Conservation (phyloP, 495 filamentous ascomycete genomes). For the Aspergillus homomorphus region DNA sequence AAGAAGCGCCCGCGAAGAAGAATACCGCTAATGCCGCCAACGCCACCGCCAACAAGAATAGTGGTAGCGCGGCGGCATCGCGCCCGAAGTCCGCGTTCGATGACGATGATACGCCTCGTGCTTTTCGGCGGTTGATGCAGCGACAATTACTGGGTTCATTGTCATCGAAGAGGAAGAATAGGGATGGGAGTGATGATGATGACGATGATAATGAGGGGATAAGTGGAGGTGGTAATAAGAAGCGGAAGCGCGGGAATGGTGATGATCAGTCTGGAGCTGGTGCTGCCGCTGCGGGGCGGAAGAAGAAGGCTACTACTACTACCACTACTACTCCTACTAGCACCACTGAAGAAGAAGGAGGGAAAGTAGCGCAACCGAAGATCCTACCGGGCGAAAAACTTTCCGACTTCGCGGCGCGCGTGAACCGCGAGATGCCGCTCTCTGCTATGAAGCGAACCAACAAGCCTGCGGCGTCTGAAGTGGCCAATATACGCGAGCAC, state of each 20-base stretch:
- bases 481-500: constrained; percentile 46
- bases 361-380: constrained; percentile 39
- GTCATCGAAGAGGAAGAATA: background rate
- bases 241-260: constrained; percentile 34
- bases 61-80: constrained; percentile 31
- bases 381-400: constrained; percentile 82
- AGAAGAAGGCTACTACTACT: constrained; percentile 13
- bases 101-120: constrained; percentile 76
- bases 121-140: constrained; percentile 79
- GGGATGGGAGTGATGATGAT: background rate
- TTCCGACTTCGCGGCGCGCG: constrained; percentile 77
- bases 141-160: constrained; percentile 44
- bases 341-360: constrained; percentile 4
- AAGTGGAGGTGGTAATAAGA: constrained; percentile 55
- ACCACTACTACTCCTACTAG: constrained; percentile 4
- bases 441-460: constrained; percentile 50
- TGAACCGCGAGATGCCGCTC: constrained; percentile 81
- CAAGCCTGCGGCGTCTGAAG: constrained; percentile 24
- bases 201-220: constrained; percentile 36
- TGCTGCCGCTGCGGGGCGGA: background rate
- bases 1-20: constrained; percentile 17
- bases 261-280: constrained; percentile 11
- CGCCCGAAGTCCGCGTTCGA: constrained; percentile 45
- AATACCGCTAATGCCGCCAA: too few relatives aligned
- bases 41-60: constrained; percentile 21